Conservation (phyloP, 2,329 filamentous ascomycete species). For the Claviceps sp. region DNA sequence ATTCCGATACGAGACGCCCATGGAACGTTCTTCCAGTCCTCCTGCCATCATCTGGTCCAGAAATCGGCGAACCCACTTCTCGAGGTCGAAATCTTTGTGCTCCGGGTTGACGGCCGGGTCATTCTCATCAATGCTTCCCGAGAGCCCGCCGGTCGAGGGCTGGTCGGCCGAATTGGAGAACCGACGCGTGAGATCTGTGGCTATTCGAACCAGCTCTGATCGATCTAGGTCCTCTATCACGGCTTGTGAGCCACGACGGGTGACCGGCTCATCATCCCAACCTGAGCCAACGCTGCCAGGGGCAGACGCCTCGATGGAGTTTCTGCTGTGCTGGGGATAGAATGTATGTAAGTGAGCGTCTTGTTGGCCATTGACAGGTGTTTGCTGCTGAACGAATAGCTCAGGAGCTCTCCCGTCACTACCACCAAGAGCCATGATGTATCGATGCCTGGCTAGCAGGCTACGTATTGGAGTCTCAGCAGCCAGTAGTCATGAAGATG, state of each 20-base stretch:
- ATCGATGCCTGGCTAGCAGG: background rate
- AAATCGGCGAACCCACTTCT: slow-evolving; percentile 27
- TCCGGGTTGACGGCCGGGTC: slow-evolving; percentile 25
- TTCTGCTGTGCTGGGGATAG: background rate
- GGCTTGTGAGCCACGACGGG: slow-evolving; percentile 5
- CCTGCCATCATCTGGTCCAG: slow-evolving; percentile 35
- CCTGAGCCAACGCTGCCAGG: background rate
- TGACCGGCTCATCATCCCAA: slow-evolving; percentile 2
- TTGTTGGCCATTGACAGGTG: background rate
- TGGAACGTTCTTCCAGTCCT: slow-evolving; percentile 36
- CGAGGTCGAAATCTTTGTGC: slow-evolving; percentile 26
- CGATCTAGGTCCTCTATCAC: slow-evolving; percentile 20
- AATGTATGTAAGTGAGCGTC: background rate
- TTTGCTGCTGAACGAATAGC: background rate
- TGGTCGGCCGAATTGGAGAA: slow-evolving; percentile 14
- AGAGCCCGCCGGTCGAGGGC: slow-evolving; percentile 5
- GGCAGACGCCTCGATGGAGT: background rate
- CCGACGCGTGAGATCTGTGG: slow-evolving; percentile 24
- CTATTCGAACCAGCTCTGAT: slow-evolving; percentile 26
- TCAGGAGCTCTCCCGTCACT: background rate
- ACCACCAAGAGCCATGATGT: background rate
- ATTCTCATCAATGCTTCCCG: slow-evolving; percentile 13
- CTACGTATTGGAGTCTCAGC: no score
- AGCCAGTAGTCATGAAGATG: no score
- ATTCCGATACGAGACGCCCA: slow-evolving; percentile 51